Evolutionary conservation across 176 grass and related monocot genomes (phyloP).

Genomic region (Calamus simplicifolius): DNA sequence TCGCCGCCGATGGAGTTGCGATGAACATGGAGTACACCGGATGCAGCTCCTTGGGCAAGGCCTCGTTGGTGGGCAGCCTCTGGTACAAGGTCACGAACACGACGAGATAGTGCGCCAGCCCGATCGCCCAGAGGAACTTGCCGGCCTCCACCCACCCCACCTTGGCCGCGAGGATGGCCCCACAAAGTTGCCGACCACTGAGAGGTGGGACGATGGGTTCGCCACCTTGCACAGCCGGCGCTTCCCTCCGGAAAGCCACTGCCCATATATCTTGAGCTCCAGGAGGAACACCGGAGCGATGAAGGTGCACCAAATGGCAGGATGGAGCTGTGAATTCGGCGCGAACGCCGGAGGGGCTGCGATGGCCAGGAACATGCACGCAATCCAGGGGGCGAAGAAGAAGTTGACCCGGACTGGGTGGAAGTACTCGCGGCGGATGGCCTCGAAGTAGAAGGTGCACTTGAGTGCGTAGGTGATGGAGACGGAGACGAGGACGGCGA

Average conservation of each 20-base stretch:
- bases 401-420: slow-evolving; percentile 95
- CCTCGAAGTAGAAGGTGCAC: slow-evolving; percentile 98
- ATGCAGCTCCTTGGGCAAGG: slow-evolving; percentile 91
- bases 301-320: slow-evolving; percentile 65
- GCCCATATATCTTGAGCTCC: slow-evolving; percentile 94
- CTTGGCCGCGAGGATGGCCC: slow-evolving; percentile 77
- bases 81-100: slow-evolving; percentile 97
- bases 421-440: slow-evolving; percentile 94
- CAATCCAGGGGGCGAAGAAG: slow-evolving; percentile 93
- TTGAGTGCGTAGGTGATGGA: slow-evolving; percentile 74
- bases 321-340: slow-evolving; percentile 43
- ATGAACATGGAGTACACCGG: slow-evolving; percentile 99
- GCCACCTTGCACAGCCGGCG: slow-evolving; percentile 93
- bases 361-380: slow-evolving; percentile 94
- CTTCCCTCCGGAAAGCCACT: slow-evolving; percentile 92
- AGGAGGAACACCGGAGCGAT: slow-evolving; percentile 64
- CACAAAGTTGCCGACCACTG: slow-evolving; percentile 98
- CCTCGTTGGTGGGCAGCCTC: slow-evolving; percentile 82
- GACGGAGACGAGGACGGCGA: slow-evolving; percentile 38
- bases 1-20: slow-evolving; percentile 85
- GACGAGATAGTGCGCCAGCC: slow-evolving; percentile 74
- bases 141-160: slow-evolving; percentile 87
- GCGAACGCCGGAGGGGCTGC: slow-evolving; percentile 40
- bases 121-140: slow-evolving; percentile 88
- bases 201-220: slow-evolving; percentile 89